These are phyloP conservation scores for Populus ilicifolia DNA, from an alignment of 345 rosid genomes.

Conservation along the genomic window DNA sequence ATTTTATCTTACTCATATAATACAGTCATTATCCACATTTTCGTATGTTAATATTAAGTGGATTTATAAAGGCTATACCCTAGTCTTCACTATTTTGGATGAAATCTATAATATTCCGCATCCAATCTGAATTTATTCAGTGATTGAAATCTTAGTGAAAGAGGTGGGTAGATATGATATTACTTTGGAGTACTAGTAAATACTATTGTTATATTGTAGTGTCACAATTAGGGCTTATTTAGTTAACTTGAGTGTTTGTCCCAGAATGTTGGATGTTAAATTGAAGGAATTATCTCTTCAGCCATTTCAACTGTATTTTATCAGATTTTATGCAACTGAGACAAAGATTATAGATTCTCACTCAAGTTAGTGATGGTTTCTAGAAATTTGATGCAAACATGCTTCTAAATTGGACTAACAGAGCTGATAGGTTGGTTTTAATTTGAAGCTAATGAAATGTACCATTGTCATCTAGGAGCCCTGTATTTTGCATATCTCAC, in stretches of 20 bases:
- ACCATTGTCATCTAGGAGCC: background rate
- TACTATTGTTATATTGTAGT: background rate
- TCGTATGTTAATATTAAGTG: background rate
- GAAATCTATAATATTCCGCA: background rate
- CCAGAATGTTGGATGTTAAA: background rate
- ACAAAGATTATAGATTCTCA: background rate
- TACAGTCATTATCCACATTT: background rate
- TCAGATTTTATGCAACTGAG: background rate
- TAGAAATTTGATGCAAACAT: background rate
- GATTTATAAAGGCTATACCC: background rate
- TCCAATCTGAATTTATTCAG: background rate
- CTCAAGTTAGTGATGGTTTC: background rate
- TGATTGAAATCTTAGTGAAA: background rate
- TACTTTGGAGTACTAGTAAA: background rate
- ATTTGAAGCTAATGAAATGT: background rate
- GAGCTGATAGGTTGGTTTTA: background rate
- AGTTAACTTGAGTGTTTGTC: background rate
- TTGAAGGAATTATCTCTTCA: background rate
- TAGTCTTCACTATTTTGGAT: background rate
- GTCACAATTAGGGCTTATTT: background rate
- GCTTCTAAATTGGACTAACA: background rate
- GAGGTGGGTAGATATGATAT: background rate
- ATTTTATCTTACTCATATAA: slow-evolving; percentile 6
- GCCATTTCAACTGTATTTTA: background rate
- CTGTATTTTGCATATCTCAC: background rate